phyloP scores from a whole-genome alignment of 306 rosid species.

The barrel medic (Medicago truncatula) region DNA sequence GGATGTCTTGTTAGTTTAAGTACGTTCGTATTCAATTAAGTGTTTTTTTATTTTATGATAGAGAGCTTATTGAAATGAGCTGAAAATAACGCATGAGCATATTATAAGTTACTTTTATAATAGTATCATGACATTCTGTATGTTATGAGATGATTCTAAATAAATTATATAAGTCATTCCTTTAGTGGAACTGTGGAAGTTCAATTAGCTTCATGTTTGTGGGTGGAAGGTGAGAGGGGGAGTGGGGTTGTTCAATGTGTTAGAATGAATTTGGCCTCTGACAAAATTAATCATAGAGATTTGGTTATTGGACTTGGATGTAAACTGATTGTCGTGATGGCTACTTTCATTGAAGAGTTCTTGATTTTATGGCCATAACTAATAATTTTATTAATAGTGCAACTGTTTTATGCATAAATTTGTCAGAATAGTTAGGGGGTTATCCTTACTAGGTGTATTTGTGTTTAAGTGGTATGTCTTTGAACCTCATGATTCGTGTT shows the following conservation, averaged over 20 bases:
- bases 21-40: neutral
- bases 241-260: neutral
- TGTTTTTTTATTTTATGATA: neutral
- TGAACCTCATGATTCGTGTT: neutral
- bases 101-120: neutral
- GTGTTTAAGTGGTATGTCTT: slow-evolving; percentile 10
- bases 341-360: slow-evolving; percentile 11
- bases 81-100: neutral
- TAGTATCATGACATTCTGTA: neutral
- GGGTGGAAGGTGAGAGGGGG: neutral
- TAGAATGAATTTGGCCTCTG: slow-evolving; percentile 11
- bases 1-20: neutral
- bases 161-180: neutral
- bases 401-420: slow-evolving; percentile 14
- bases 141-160: neutral
- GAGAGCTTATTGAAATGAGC: neutral
- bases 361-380: slow-evolving; percentile 13
- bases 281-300: neutral
- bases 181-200: neutral
- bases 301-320: slow-evolving; percentile 2
- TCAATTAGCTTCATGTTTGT: slow-evolving; percentile 25
- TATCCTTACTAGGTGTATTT: neutral
- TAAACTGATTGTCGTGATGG: slow-evolving; percentile 1
- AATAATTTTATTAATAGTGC: neutral
- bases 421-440: neutral